Conservation (phyloP, 257 asterid genomes). For the Solanum chaucha region DNA sequence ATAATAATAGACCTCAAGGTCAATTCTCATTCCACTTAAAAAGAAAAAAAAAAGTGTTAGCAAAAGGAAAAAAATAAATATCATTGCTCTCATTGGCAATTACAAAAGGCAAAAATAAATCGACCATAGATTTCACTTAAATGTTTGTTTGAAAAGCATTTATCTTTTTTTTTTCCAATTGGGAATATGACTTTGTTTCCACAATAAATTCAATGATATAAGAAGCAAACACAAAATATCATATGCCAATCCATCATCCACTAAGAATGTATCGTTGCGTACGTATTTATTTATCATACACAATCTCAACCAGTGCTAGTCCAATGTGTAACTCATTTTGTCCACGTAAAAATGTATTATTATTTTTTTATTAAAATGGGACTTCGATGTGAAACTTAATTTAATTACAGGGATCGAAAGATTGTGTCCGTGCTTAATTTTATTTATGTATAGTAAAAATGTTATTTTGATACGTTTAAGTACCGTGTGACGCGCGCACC, state of each 20-base stretch:
- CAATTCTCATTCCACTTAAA: neutral
- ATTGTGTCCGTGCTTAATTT: neutral
- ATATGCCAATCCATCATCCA: neutral
- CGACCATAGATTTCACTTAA: conserved; percentile 5
- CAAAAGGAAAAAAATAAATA: neutral
- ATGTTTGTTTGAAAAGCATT: conserved; percentile 2
- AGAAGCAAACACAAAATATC: neutral
- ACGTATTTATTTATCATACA: neutral
- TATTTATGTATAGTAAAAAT: neutral
- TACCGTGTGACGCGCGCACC: too few relatives aligned
- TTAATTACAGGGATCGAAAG: neutral
- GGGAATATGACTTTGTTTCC: conserved; percentile 45
- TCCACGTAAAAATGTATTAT: neutral
- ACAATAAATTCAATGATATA: neutral
- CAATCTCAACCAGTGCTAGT: neutral
- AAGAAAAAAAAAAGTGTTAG: neutral
- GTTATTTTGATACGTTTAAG: too few relatives aligned
- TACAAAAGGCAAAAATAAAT: neutral
- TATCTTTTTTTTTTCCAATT: conserved; percentile 1
- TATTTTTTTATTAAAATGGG: neutral
- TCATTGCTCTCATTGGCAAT: neutral
- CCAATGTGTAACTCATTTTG: neutral
- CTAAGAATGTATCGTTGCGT: neutral
- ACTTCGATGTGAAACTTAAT: neutral
- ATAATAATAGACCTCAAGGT: neutral